Conservation (phyloP, 768 basidiomycete species). For the Postia placenta region DNA sequence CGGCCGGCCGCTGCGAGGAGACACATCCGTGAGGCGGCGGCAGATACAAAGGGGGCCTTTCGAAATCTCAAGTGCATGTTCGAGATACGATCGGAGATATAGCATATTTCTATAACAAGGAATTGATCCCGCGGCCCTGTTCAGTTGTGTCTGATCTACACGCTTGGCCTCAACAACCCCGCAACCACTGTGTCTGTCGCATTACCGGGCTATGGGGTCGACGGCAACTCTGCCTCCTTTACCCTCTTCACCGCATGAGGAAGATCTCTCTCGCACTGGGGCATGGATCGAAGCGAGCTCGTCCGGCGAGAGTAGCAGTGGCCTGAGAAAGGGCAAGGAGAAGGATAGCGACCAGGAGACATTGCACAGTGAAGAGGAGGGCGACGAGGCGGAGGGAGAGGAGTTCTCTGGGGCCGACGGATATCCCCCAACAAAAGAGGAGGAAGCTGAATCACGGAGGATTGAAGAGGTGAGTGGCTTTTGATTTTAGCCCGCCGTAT, state of each 20-base stretch:
- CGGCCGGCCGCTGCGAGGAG: too few relatives aligned
- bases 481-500: neutral
- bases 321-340: slow-evolving; percentile 30
- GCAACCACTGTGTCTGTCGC: slow-evolving; percentile 9
- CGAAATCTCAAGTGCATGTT: too few relatives aligned
- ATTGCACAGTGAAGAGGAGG: slow-evolving; percentile 13
- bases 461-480: slow-evolving; percentile 57
- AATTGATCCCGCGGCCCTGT: neutral
- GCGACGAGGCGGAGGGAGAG: slow-evolving; percentile 14
- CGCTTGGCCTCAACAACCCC: too few relatives aligned
- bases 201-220: slow-evolving; percentile 11
- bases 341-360: slow-evolving; percentile 18
- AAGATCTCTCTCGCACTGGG: slow-evolving; percentile 35
- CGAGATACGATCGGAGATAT: too few relatives aligned
- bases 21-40: too few relatives aligned
- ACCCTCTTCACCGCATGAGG: slow-evolving; percentile 37
- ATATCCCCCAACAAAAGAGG: slow-evolving; percentile 68
- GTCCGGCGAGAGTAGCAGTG: slow-evolving; percentile 15
- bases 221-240: slow-evolving; percentile 26
- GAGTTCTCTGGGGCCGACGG: slow-evolving; percentile 21
- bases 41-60: too few relatives aligned
- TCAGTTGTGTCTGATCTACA: too few relatives aligned
- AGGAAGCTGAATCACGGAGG: slow-evolving; percentile 58
- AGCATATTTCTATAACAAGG: too few relatives aligned
- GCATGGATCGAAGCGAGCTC: slow-evolving; percentile 30